Evolutionary conservation across 2,329 filamentous ascomycete genomes (phyloP).

Genomic region (Chaetothyriales sp.): DNA sequence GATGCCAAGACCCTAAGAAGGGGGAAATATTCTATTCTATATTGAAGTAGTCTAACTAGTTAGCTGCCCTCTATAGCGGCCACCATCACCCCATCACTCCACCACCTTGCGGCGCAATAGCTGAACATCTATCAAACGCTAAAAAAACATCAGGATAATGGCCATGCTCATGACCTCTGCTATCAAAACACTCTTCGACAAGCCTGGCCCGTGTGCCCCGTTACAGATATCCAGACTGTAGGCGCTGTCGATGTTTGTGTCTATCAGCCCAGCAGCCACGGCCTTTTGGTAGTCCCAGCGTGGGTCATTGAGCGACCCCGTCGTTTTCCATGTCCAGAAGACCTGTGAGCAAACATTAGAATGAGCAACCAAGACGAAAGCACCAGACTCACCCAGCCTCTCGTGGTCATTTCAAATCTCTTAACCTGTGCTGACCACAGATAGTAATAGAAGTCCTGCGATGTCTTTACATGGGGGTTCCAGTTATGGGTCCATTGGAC

Average conservation of each 20-base stretch:
- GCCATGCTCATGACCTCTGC: neutral
- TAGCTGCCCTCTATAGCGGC: neutral
- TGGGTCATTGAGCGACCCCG: slow-evolving; percentile 24
- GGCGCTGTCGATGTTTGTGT: slow-evolving; percentile 20
- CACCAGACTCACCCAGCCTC: slow-evolving; percentile 32
- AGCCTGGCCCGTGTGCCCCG: neutral
- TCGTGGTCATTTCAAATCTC: slow-evolving; percentile 36
- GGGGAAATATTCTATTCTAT: no score
- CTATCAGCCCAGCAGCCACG: slow-evolving; percentile 28
- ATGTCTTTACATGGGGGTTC: slow-evolving; percentile 28
- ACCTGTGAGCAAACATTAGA: neutral
- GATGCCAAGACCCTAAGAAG: no score
- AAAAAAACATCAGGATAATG: neutral
- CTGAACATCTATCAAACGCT: neutral
- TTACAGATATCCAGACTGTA: slow-evolving; percentile 9
- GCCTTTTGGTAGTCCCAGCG: slow-evolving; percentile 38
- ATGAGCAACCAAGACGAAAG: slow-evolving; percentile 16
- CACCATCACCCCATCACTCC: no score
- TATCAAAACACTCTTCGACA: neutral
- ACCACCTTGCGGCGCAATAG: neutral
- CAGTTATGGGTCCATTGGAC: slow-evolving; percentile 35
- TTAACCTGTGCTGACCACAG: slow-evolving; percentile 46
- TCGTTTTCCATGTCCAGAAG: slow-evolving; percentile 48
- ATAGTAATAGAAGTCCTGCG: slow-evolving; percentile 38
- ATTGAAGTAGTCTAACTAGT: neutral